Evolutionary conservation across 2,329 filamentous ascomycete genomes (phyloP).

Genomic region (Curvularia verruculosa): DNA sequence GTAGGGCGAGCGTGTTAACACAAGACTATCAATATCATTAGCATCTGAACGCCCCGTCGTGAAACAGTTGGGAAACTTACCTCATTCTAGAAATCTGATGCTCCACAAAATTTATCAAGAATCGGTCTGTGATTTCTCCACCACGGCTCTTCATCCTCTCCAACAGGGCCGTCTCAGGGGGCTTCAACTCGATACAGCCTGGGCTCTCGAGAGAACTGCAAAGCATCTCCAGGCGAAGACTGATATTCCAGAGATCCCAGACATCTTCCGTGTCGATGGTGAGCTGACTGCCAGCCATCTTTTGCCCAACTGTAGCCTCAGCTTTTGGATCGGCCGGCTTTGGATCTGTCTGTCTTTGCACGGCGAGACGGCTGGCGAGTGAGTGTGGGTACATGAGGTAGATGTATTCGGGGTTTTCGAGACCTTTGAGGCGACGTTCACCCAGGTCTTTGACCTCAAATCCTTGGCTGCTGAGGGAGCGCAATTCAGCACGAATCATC

Average conservation of each 20-base stretch:
- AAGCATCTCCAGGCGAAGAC: constrained; percentile 87
- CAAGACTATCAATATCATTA: constrained; percentile 67
- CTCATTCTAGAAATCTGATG: constrained; percentile 97
- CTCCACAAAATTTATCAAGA: constrained; percentile 87
- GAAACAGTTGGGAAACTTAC: constrained; percentile 58
- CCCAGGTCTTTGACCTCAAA: constrained; percentile 98
- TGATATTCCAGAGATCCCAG: constrained; percentile 89
- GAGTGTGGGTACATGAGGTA: constrained; percentile 95
- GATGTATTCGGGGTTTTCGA: constrained; percentile 95
- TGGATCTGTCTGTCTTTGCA: constrained; percentile 63
- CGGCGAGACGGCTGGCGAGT: constrained; percentile 77
- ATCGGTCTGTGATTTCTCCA: constrained; percentile 85
- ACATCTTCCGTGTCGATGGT: constrained; percentile 84
- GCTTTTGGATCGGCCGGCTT: constrained; percentile 41
- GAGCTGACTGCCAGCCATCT: constrained; percentile 68
- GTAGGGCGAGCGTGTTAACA: constrained; percentile 76
- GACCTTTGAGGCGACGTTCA: constrained; percentile 91
- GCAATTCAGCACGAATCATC: constrained; percentile 83
- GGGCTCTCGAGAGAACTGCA: constrained; percentile 85
- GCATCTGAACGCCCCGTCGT: constrained; percentile 1
- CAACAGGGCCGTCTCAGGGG: constrained; percentile 82
- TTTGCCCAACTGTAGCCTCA: constrained; percentile 62
- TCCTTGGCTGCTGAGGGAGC: constrained; percentile 84
- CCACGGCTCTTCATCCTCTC: constrained; percentile 74
- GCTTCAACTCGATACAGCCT: constrained; percentile 67